Conservation (phyloP, 2,329 filamentous ascomycete species). For the Monosporascus sp. region DNA sequence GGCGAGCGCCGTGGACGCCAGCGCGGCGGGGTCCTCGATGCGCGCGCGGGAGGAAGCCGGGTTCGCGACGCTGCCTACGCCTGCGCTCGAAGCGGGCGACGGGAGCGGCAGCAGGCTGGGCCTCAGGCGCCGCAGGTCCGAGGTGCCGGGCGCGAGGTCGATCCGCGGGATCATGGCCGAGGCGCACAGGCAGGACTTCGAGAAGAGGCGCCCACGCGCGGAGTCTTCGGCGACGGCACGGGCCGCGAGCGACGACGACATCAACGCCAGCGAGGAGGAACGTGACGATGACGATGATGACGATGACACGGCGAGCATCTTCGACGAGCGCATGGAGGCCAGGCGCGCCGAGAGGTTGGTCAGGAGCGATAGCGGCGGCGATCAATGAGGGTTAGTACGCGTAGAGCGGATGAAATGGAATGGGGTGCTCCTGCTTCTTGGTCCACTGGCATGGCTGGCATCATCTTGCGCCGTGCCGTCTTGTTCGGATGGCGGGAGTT, state of each 20-base stretch:
- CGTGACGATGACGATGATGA: conserved; percentile 26
- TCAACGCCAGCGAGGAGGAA: background rate
- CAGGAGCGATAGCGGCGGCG: conserved; percentile 1
- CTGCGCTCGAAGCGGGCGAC: conserved; percentile 16
- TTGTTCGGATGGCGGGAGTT: too few species aligned
- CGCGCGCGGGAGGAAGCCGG: conserved; percentile 12
- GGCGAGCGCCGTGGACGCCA: conserved; percentile 16
- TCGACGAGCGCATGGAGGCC: conserved; percentile 21
- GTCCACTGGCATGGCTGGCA: too few species aligned
- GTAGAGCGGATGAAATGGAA: too few species aligned
- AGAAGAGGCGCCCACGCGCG: conserved; percentile 55
- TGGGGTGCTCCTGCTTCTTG: too few species aligned
- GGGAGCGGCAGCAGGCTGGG: conserved; percentile 2
- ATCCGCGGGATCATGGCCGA: conserved; percentile 66
- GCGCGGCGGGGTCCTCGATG: conserved; percentile 9
- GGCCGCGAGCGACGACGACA: background rate
- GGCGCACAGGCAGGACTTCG: conserved; percentile 89
- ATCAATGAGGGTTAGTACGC: background rate
- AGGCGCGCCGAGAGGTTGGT: conserved; percentile 15
- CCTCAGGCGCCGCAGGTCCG: conserved; percentile 16
- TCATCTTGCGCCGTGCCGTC: too few species aligned
- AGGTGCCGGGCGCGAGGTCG: conserved; percentile 25
- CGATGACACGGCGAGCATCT: conserved; percentile 22
- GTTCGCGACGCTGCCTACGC: conserved; percentile 4
- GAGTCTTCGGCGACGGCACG: conserved; percentile 9